Evolutionary conservation across 2,329 filamentous ascomycete genomes (phyloP).

Genomic region (Fusarium sp.): DNA sequence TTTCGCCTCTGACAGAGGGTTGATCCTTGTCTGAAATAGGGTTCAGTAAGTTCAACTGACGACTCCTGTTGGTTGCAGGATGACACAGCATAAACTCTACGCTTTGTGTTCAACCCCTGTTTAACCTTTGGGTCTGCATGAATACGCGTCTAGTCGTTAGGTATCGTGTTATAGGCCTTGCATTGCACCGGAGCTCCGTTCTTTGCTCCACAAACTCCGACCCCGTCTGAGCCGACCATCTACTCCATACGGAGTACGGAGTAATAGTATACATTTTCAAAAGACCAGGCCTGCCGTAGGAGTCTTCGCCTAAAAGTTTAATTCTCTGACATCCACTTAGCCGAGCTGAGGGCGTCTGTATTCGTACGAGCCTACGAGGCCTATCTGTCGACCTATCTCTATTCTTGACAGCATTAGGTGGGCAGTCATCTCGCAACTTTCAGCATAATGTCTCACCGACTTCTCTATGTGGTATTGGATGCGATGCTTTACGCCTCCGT

Average conservation of each 20-base stretch:
- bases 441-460: constrained; percentile 32
- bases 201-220: constrained; percentile 11
- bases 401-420: constrained; percentile 8
- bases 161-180: constrained; percentile 1
- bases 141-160: constrained; percentile 1
- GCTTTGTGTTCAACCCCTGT: constrained; percentile 6
- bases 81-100: constrained; percentile 27
- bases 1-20: neutral
- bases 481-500: constrained; percentile 14
- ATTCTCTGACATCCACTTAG: constrained; percentile 18
- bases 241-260: neutral
- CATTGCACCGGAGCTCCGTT: constrained; percentile 9
- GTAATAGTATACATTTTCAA: constrained; percentile 14
- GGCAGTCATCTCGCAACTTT: neutral
- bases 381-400: neutral
- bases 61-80: constrained; percentile 16
- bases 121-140: neutral
- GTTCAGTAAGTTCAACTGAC: constrained; percentile 10
- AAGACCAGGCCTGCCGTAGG: constrained; percentile 1
- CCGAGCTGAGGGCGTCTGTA: constrained; percentile 17
- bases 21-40: constrained; percentile 17
- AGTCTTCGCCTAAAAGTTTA: constrained; percentile 44
- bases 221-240: constrained; percentile 10
- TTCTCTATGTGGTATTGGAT: constrained; percentile 8
- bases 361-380: no score